phyloP scores from a whole-genome alignment of 192 early-diverging fungal species.

The Mortierella alpina region DNA sequence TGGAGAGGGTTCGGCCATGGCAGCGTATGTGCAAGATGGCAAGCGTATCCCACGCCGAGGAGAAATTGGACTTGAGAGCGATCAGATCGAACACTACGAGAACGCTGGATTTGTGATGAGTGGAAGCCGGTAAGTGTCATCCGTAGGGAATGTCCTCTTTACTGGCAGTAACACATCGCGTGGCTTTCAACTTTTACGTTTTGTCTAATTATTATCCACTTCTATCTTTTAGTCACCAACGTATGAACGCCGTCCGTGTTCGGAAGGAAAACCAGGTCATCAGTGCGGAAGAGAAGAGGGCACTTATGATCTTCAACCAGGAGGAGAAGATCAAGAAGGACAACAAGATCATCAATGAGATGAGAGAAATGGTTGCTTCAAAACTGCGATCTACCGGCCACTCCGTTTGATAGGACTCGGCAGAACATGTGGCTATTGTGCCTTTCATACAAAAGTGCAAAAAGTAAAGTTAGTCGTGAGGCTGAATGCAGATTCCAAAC shows the following conservation, averaged over 20 bases:
- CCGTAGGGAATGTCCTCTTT: neutral
- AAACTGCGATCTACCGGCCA: slow-evolving; percentile 58
- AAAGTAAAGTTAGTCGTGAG: too few relatives aligned
- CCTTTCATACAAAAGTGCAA: too few relatives aligned
- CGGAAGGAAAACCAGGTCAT: slow-evolving; percentile 98
- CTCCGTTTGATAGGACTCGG: slow-evolving; percentile 14
- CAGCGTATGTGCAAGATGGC: slow-evolving; percentile 87
- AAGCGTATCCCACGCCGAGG: slow-evolving; percentile 97
- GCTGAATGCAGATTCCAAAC: too few relatives aligned
- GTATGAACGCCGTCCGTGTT: slow-evolving; percentile 96
- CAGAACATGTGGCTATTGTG: too few relatives aligned
- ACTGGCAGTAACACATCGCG: neutral
- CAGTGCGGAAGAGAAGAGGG: slow-evolving; percentile 92
- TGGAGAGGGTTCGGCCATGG: slow-evolving; percentile 94
- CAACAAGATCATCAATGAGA: slow-evolving; percentile 89
- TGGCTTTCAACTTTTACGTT: neutral
- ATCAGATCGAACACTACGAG: slow-evolving; percentile 89
- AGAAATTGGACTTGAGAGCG: slow-evolving; percentile 91
- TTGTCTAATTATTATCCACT: neutral
- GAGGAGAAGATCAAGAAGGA: slow-evolving; percentile 93
- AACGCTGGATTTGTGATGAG: slow-evolving; percentile 95
- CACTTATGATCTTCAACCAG: slow-evolving; percentile 86
- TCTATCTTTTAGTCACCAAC: slow-evolving; percentile 68
- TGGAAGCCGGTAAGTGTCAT: slow-evolving; percentile 76
- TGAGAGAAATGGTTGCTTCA: slow-evolving; percentile 85